phyloP scores from a whole-genome alignment of 441 rosid genomes.

The Arabidopsis lyrata region DNA sequence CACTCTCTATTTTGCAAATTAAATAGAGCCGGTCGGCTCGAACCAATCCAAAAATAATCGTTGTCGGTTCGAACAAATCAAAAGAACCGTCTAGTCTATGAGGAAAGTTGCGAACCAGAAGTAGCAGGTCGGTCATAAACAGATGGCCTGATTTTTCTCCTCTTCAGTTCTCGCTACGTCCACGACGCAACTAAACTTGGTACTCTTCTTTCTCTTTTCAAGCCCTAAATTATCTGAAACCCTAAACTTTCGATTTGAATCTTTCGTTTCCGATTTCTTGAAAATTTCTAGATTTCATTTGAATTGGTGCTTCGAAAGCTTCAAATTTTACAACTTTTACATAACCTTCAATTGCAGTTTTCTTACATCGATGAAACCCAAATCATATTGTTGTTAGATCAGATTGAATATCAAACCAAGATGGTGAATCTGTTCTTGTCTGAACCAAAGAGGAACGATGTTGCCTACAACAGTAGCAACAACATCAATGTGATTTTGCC shows the following conservation, averaged over 20 bases:
- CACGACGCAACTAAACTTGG: neutral
- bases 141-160: neutral
- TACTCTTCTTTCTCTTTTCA: neutral
- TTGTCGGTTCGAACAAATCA: neutral
- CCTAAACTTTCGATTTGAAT: neutral
- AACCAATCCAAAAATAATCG: no score
- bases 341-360: neutral
- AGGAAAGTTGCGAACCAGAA: neutral
- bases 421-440: slow-evolving; percentile 57
- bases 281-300: neutral
- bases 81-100: neutral
- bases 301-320: no score
- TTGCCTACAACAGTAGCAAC: slow-evolving; percentile 37
- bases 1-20: neutral
- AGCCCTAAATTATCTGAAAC: neutral
- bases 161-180: neutral
- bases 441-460: slow-evolving; percentile 50
- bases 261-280: neutral
- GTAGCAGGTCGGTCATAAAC: neutral
- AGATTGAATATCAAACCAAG: neutral
- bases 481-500: slow-evolving; percentile 48
- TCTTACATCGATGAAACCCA: neutral
- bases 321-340: no score
- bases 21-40: neutral
- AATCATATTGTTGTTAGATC: slow-evolving; percentile 8